Evolutionary conservation across 441 rosid species (phyloP), one percentile per base, ranked within the genome.

Genomic region (Erodium texanum): DNA sequence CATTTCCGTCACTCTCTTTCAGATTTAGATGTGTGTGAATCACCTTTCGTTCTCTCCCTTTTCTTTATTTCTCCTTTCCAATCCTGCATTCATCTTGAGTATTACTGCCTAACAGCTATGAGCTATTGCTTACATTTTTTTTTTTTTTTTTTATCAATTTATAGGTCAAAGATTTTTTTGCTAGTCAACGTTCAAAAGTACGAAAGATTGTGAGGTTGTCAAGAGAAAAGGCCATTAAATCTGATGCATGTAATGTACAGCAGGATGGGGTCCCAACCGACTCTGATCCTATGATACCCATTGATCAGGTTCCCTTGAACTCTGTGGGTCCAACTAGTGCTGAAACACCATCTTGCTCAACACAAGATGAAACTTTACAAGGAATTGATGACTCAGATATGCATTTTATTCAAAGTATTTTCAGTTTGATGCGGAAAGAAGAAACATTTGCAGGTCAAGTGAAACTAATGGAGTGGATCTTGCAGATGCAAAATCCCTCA

Each of bases 391-490:
- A 85, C 52, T 64, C 76, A 64, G 99, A 90, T 67, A 86, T 81
- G 73, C 76, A 79, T 75, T 95, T 95, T 77, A 80, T 86, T 75
- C 86, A 85, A 71, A 92, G 79, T 75, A 85, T 92, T 70, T 90
- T 92, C 72, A 74, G 66, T 59, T 69, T 78, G 76, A 75, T 95
- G 87, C 76, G 78, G 63, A 89, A 81, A 79, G 98, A 92, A 75
- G 99, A 92, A 76, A 83, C 97, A 22, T 95, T 92, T 84, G 82
- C 86, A 67, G 98, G 99, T 77, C 97, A 89, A 77, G 89, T 82
- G 72, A 95, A 89, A 79, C 79, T 92, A 73, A 82, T 90, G 98
- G 97, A 92, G 67, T 82, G 92, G 97, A 87, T 92, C 88, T 80
- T 87, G 87, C 86, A 76, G 80, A 87, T 95, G 70, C 90, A 87